Evolutionary conservation across 2,329 filamentous ascomycete genomes (phyloP).

Genomic region (Trichoderma sp.): DNA sequence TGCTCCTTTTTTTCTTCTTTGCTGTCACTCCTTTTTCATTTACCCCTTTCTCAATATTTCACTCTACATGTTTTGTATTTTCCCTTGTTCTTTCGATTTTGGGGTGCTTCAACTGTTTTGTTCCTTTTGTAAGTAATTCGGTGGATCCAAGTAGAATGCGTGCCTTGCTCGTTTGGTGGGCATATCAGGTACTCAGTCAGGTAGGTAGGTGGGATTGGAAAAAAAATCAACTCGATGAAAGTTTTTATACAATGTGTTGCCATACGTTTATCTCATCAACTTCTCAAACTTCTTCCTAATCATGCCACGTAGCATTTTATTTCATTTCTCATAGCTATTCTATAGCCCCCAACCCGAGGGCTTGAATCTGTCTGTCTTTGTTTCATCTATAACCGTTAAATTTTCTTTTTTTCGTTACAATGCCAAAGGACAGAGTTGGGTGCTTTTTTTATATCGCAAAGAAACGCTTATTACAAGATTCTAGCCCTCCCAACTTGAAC

Average conservation of each 20-base stretch:
- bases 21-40: neutral
- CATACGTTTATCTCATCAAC: neutral
- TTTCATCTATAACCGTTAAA: neutral
- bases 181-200: neutral
- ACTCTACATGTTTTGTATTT: neutral
- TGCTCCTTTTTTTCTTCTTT: neutral
- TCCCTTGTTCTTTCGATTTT: neutral
- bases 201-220: neutral
- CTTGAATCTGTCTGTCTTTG: neutral
- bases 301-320: neutral
- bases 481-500: neutral
- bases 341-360: neutral
- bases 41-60: neutral
- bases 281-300: neutral
- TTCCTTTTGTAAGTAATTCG: neutral
- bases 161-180: neutral
- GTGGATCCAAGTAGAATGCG: neutral
- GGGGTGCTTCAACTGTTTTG: neutral
- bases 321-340: constrained; percentile 12
- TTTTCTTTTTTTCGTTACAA: neutral
- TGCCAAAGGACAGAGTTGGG: neutral
- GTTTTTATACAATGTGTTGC: neutral
- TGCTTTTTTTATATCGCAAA: neutral
- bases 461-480: constrained; percentile 1
- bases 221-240: neutral